Conservation (phyloP, 176 grass and related monocot species). For the Triticum urartu region DNA sequence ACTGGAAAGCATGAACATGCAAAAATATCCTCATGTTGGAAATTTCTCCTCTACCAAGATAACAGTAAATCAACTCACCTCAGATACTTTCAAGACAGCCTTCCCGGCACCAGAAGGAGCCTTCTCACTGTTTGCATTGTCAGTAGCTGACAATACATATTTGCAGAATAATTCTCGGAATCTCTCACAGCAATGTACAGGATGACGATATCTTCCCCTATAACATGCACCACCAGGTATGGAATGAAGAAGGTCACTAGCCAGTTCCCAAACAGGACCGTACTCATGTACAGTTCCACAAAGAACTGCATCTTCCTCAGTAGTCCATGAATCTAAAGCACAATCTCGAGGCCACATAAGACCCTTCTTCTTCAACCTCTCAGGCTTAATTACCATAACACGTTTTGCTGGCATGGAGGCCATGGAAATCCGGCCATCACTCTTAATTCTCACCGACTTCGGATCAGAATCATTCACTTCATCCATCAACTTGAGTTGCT, state of each 20-base stretch:
- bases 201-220: conserved; percentile 80
- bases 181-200: conserved; percentile 93
- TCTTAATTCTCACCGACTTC: conserved; percentile 56
- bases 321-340: conserved; percentile 72
- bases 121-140: conserved; percentile 76
- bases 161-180: conserved; percentile 97
- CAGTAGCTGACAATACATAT: conserved; percentile 66
- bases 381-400: conserved; percentile 84
- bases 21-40: conserved; percentile 16
- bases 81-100: conserved; percentile 79
- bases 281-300: conserved; percentile 83
- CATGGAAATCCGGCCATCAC: conserved; percentile 49
- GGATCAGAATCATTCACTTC: conserved; percentile 48
- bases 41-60: conserved; percentile 8
- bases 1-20: neutral
- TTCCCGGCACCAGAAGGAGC: conserved; percentile 77
- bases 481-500: conserved; percentile 47
- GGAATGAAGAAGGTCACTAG: conserved; percentile 72
- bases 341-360: conserved; percentile 69
- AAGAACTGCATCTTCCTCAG: conserved; percentile 82
- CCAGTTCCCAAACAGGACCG: conserved; percentile 77
- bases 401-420: conserved; percentile 63
- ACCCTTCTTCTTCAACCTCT: conserved; percentile 85
- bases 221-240: conserved; percentile 62
- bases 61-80: conserved; percentile 55